A percentile compares a stretch with the other conserved stretches of the same genome.
Evolutionary conservation across 176 grass and related monocot species (phyloP).

Genomic region (Rhynchospora breviuscula): DNA sequence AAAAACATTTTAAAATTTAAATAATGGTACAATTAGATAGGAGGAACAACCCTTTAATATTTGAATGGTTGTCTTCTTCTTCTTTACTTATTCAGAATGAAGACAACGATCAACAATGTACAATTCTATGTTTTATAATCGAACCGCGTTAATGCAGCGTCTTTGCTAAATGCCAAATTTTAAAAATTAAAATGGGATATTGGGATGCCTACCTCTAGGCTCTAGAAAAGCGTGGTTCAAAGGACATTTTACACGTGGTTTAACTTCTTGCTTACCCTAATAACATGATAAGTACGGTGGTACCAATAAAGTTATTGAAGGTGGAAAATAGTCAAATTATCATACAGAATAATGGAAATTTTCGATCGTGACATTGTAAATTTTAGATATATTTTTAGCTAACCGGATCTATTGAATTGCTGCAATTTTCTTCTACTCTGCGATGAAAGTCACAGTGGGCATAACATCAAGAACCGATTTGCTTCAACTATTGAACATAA

Average conservation of each 20-base stretch:
- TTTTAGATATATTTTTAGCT: not conserved
- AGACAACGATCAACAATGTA: not conserved
- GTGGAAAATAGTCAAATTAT: not conserved
- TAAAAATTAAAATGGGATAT: not conserved
- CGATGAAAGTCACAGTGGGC: not conserved
- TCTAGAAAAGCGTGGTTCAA: not conserved
- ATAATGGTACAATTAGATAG: not conserved
- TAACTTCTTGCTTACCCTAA: not conserved
- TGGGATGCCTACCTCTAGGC: too few species aligned
- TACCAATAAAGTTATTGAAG: not conserved
- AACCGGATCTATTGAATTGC: not conserved
- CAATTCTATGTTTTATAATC: not conserved
- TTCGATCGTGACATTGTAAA: not conserved
- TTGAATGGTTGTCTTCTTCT: not conserved
- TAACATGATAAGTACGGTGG: not conserved
- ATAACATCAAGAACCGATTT: too few species aligned
- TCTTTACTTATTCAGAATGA: not conserved
- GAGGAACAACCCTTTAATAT: not conserved
- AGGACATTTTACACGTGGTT: not conserved
- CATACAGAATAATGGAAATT: not conserved
- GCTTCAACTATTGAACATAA: too few species aligned
- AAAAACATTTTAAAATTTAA: not conserved
- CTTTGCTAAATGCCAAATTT: not conserved
- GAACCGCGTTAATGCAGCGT: not conserved
- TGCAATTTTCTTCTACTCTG: not conserved